Conservation (phyloP, 2,329 filamentous ascomycete genomes). For the Cryphonectria carpinicola region DNA sequence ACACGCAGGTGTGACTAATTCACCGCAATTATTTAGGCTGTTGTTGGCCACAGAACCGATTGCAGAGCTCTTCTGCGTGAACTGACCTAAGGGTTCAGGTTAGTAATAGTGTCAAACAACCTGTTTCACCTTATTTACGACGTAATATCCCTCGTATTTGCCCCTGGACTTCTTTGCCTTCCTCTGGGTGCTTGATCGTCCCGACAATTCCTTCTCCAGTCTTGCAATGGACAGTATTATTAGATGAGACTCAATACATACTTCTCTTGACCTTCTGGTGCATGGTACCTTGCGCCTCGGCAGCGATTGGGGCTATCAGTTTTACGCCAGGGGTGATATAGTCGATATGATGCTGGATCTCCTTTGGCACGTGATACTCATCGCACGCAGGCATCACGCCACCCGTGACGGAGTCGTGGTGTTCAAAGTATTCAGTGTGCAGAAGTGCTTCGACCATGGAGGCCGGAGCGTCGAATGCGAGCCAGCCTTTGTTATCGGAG, state of each 20-base stretch:
- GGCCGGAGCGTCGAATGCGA: constrained; percentile 35
- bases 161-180: background rate
- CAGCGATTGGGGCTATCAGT: constrained; percentile 28
- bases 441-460: constrained; percentile 34
- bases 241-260: background rate
- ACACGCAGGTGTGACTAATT: constrained; percentile 17
- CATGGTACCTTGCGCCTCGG: constrained; percentile 14
- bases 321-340: constrained; percentile 29
- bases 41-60: background rate
- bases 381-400: constrained; percentile 32
- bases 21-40: constrained; percentile 20
- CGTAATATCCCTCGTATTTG: background rate
- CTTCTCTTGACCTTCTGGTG: constrained; percentile 11
- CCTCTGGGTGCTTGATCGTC: background rate
- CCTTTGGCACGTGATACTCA: constrained; percentile 28
- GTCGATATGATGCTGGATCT: constrained; percentile 29
- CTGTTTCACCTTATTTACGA: background rate
- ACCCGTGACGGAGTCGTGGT: constrained; percentile 32
- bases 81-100: background rate
- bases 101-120: background rate
- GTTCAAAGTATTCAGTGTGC: constrained; percentile 34
- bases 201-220: background rate
- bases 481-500: constrained; percentile 33
- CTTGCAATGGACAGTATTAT: too few relatives aligned
- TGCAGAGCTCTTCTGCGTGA: background rate